Conservation (phyloP, 2,329 filamentous ascomycete species). For the Aspergillus tanneri region DNA sequence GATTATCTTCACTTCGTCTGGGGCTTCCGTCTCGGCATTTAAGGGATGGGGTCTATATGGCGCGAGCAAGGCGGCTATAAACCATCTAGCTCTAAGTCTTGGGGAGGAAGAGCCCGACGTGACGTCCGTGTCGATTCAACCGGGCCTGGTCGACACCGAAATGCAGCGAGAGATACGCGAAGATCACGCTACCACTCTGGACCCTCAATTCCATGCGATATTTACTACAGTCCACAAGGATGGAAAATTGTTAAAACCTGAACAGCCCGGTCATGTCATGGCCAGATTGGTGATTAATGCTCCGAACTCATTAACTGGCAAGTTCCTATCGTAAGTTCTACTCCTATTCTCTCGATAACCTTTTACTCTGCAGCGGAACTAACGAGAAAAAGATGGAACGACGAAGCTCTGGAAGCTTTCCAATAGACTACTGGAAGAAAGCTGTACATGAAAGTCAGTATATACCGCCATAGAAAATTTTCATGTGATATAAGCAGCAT, state of each 20-base stretch:
- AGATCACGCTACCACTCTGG: conserved; percentile 63
- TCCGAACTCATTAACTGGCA: conserved; percentile 68
- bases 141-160: conserved; percentile 38
- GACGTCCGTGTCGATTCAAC: conserved; percentile 30
- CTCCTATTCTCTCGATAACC: conserved; percentile 1
- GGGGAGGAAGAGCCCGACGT: conserved; percentile 31
- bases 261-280: conserved; percentile 83
- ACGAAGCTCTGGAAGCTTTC: conserved; percentile 43
- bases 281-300: conserved; percentile 70
- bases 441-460: conserved; percentile 31
- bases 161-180: conserved; percentile 66
- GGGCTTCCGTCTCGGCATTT: conserved; percentile 33
- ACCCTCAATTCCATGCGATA: conserved; percentile 56
- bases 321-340: conserved; percentile 56
- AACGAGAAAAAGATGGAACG: conserved; percentile 45
- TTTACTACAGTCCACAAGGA: conserved; percentile 70
- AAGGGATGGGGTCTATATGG: conserved; percentile 39
- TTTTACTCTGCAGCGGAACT: conserved; percentile 18
- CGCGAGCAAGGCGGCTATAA: conserved; percentile 39
- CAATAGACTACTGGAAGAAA: conserved; percentile 32
- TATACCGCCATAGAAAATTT: conserved; percentile 23
- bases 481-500: conserved; percentile 20
- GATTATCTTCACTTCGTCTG: conserved; percentile 39
- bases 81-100: conserved; percentile 31
- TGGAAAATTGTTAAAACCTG: conserved; percentile 73